A percentile compares a stretch with the other conserved stretches of the same genome.
These are phyloP conservation scores for Fraxinus floribunda DNA, from an alignment of 305 asterid genomes.

Conservation along the genomic window DNA sequence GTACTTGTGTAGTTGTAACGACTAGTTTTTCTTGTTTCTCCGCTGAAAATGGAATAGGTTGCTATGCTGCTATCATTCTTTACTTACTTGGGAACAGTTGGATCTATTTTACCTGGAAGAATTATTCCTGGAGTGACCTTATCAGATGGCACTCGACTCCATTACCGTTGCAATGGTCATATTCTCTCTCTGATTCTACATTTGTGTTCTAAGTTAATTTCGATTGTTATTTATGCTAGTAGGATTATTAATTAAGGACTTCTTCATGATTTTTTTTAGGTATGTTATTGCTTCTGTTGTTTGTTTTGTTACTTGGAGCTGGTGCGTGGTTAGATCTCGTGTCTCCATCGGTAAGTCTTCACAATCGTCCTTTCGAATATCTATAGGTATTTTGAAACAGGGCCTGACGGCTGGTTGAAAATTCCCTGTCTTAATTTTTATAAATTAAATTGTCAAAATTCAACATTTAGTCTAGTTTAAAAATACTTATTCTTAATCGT, in stretches of 20 bases:
- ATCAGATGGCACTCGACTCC: constrained; percentile 74
- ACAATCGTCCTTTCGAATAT: not conserved
- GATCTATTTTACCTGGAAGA: constrained; percentile 80
- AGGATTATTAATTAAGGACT: not conserved
- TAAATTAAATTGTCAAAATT: not conserved
- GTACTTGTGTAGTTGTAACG: constrained; percentile 10
- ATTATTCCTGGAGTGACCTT: constrained; percentile 64
- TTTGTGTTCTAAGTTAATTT: not conserved
- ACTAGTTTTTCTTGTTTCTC: not conserved
- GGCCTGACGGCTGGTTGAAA: not conserved
- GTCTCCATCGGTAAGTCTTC: constrained; percentile 59
- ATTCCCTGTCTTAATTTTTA: not conserved
- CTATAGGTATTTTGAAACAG: not conserved
- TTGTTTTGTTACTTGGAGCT: constrained; percentile 61
- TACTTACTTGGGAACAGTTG: constrained; percentile 66
- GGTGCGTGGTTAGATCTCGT: constrained; percentile 63
- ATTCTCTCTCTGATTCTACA: not conserved
- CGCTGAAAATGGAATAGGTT: constrained; percentile 37
- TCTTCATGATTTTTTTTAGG: constrained; percentile 34
- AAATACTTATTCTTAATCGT: not conserved
- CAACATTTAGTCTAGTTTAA: not conserved
- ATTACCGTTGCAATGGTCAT: constrained; percentile 82
- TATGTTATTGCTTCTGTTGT: constrained; percentile 45
- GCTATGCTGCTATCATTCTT: constrained; percentile 57
- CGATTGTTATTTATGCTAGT: not conserved